Evolutionary conservation across 257 asterid genomes (phyloP), one percentile per base, ranked within the genome.

Genomic region (Forsythia viridissima): DNA sequence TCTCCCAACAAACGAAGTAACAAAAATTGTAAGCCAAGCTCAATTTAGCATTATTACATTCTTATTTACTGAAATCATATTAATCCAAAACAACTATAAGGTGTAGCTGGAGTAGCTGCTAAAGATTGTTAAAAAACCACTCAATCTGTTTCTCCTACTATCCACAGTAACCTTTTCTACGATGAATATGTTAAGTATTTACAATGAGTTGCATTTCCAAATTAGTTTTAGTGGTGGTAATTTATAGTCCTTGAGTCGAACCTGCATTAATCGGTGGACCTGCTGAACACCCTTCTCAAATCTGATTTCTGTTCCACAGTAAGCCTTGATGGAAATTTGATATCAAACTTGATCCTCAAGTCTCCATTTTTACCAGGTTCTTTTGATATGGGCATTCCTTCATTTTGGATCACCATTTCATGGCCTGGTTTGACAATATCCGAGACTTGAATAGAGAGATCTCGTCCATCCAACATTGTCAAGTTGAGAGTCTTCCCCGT

Each of bases 371-470:
- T 91, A 46, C 92, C 96, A 9, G 89, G 94, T 80, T 94, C 98
- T 83, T 91, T 94, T 0, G 99, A 90, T 80, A 94, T 87, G 10
- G 98, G 99, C 99, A 94, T 94, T 75, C 98, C 99, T 86, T 93
- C 97, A 24, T 93, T 87, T 52, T 82, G 87, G 75, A 94, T 83
- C 81, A 82, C 87, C 78, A 91, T 76, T 84, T 93, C 98, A 0
- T 89, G 90, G 43, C 99, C 98, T 11, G 99, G 99, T 83, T 86
- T 94, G 77, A 94, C 84, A 42, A 93, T 79, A 57, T 90, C 90
- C 20, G 92, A 83, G 75, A 91, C 70, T 18, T 89, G 86, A 36
- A 94, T 77, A 21, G 83, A 70, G 41, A 94, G 79, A 20, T 85
- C 89, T 81, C 95, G 83, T 72, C 95, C 98, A 63, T 93, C 98